A percentile compares a stretch with the other conserved stretches of the same genome.
These are phyloP conservation scores for Hyphopichia homilentoma DNA, from an alignment of 805 yeast genomes.

Conservation along the genomic window DNA sequence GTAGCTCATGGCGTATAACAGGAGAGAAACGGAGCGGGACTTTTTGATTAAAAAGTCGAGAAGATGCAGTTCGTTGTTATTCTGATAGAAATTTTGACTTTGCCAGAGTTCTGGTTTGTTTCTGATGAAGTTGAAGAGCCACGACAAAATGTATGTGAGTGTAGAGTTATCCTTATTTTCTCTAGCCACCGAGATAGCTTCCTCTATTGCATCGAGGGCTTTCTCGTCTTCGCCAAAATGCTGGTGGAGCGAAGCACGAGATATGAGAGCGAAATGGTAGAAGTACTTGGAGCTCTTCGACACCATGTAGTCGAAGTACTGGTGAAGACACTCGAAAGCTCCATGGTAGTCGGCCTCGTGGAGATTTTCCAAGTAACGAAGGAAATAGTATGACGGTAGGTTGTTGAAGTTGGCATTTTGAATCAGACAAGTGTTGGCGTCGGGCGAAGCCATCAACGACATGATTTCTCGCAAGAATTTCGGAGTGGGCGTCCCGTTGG, in stretches of 20 bases:
- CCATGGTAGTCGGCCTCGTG: constrained; percentile 59
- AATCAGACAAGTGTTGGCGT: constrained; percentile 35
- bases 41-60: constrained; percentile 56
- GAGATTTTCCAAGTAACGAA: constrained; percentile 58
- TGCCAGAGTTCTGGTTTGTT: constrained; percentile 58
- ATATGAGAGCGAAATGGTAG: constrained; percentile 74
- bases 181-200: constrained; percentile 83
- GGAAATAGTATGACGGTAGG: constrained; percentile 45
- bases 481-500: constrained; percentile 49
- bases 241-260: constrained; percentile 68
- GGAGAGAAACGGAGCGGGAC: constrained; percentile 46
- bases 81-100: constrained; percentile 42
- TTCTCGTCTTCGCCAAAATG: constrained; percentile 62
- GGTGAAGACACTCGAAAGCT: constrained; percentile 48
- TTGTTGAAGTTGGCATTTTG: constrained; percentile 27
- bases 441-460: constrained; percentile 41
- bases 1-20: constrained; percentile 57
- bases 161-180: constrained; percentile 76
- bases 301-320: constrained; percentile 73
- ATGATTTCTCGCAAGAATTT: constrained; percentile 39
- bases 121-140: constrained; percentile 69
- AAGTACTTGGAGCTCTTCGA: constrained; percentile 58
- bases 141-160: constrained; percentile 65
- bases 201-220: constrained; percentile 77
- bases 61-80: constrained; percentile 57